These are phyloP conservation scores for Geotrichum aggregatum DNA, from an alignment of 1,139 yeast genomes.

Conservation along the genomic window DNA sequence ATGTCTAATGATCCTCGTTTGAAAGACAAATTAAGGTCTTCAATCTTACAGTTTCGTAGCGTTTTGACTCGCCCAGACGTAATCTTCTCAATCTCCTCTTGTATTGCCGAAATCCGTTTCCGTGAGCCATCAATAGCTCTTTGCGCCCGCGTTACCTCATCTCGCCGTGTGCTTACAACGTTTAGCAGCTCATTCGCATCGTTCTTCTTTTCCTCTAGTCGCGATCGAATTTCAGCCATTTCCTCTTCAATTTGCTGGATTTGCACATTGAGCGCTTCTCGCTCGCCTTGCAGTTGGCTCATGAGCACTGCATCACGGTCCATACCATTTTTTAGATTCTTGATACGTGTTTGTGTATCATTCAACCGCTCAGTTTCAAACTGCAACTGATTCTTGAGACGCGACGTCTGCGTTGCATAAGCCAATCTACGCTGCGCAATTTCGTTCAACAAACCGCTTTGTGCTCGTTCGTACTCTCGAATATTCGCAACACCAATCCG, in stretches of 20 bases:
- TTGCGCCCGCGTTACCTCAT: constrained; percentile 18
- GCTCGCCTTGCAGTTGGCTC: constrained; percentile 24
- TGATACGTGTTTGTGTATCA: constrained; percentile 49
- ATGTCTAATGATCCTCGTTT: constrained; percentile 53
- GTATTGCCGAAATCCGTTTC: constrained; percentile 43
- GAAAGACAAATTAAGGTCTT: constrained; percentile 64
- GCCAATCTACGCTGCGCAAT: constrained; percentile 63
- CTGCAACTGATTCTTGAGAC: constrained; percentile 55
- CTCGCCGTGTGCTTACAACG: constrained; percentile 11
- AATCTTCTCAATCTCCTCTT: constrained; percentile 54
- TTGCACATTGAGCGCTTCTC: constrained; percentile 13
- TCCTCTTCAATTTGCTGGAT: constrained; percentile 29
- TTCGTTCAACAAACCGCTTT: constrained; percentile 57
- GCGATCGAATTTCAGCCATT: constrained; percentile 34
- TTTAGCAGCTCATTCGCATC: constrained; percentile 22
- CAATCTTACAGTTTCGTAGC: constrained; percentile 71
- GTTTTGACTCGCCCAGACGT: constrained; percentile 58
- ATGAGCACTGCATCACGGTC: constrained; percentile 31
- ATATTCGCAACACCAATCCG: constrained; percentile 52
- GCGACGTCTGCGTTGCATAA: constrained; percentile 56
- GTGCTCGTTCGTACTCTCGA: constrained; percentile 57
- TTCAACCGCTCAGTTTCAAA: constrained; percentile 59
- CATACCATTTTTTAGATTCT: constrained; percentile 40
- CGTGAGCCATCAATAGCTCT: constrained; percentile 22
- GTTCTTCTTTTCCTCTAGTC: constrained; percentile 38